These are phyloP conservation scores for bread wheat (Triticum aestivum) DNA, from an alignment of 176 grass and related monocot species.

Conservation along the genomic window IWGSC_CS_RefSeq_v2.1 NC_057797.1:478604430-478604929, in stretches of 20 bases:
- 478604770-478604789: too few relatives aligned
- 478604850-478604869: too few relatives aligned
- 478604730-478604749: too few relatives aligned
- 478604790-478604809: too few relatives aligned
- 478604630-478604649: neutral
- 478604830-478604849: too few relatives aligned
- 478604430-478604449: conserved; percentile 40
- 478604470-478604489: conserved; percentile 39
- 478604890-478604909: too few relatives aligned
- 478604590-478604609: conserved; percentile 33
- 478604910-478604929: too few relatives aligned
- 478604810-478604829: too few relatives aligned
- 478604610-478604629: conserved; percentile 37
- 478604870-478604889: too few relatives aligned
- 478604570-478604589: neutral
- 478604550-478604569: conserved; percentile 12
- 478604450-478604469: conserved; percentile 43
- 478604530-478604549: conserved; percentile 47
- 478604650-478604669: neutral
- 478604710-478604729: neutral
- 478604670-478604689: neutral
- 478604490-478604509: conserved; percentile 36
- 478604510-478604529: conserved; percentile 2
- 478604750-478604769: too few relatives aligned
- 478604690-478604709: neutral